Base-by-base conservation (phyloP, 23 red algal genomes). In the Gracilaria caudata region DNA sequence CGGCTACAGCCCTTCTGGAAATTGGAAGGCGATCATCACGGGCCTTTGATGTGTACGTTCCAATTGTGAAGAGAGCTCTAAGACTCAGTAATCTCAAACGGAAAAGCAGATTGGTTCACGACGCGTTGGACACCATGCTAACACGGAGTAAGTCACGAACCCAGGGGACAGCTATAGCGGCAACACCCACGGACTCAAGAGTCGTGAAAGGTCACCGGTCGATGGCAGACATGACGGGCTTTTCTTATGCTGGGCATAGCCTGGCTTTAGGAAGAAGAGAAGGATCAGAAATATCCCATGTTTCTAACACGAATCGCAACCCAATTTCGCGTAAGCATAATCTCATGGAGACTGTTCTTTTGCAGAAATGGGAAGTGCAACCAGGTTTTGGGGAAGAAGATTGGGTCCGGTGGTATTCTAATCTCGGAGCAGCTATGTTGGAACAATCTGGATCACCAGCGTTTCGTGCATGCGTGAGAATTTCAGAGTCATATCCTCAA, bases 401-500 rank as follows among this genome's bases (percentile, higher is more conserved):
- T 77, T 99, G 97, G 97, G 78, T 91, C 36, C 84, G 90, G 30
- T 99, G 97, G 97, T 84, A 93, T 20, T 58, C 78, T 23, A 82
- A 70, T 20, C 75, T 99, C 47, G 94, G 89, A 41, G 92, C 90
- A 24, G 93, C 90, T 2, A 94, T 99, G 74, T 94, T 99, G 53
- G 63, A 92, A 25, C 93, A 99, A 35, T 93, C 88, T 23, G 97
- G 97, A 26, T 95, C 93, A 21, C 93, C 97, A 25, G 90, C 93
- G 24, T 80, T 99, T 49, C 97, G 97, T 56, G 89, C 93, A 40
- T 95, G 92, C 90, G 93, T 83, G 39, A 77, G 93, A 23, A 84
- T 99, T n/a, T 94, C 93, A 12, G 97, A 99, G 49, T 92, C 93
- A 49, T 94, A 99, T 64, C 88, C 92, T 19, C 82, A 83, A 29